Evolutionary conservation across 116 monocot genomes (phyloP).

Genomic region (Dioscorea cayenensis): DNA sequence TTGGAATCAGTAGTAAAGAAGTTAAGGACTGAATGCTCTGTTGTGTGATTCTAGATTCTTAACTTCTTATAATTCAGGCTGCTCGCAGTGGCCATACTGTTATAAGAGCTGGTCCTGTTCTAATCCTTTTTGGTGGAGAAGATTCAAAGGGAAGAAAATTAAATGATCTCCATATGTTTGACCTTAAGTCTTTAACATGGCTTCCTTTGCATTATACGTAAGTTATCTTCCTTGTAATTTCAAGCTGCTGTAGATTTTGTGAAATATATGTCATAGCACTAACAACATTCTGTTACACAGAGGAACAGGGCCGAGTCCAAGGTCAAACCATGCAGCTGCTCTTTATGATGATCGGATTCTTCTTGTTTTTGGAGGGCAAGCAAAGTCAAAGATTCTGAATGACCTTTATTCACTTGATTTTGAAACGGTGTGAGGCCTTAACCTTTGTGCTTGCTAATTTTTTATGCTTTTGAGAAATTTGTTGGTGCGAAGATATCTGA

Average conservation of each 20-base stretch:
- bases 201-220: slow-evolving; percentile 95
- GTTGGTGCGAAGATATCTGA: not conserved
- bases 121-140: slow-evolving; percentile 96
- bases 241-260: not conserved
- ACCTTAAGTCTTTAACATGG: slow-evolving; percentile 91
- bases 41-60: not conserved
- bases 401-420: slow-evolving; percentile 94
- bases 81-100: slow-evolving; percentile 90
- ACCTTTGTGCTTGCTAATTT: not conserved
- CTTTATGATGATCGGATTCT: slow-evolving; percentile 75
- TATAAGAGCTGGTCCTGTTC: slow-evolving; percentile 64
- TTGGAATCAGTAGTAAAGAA: not conserved
- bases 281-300: slow-evolving; percentile 34
- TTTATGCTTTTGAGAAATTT: not conserved
- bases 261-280: not conserved
- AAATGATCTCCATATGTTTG: slow-evolving; percentile 98
- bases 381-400: slow-evolving; percentile 81
- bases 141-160: slow-evolving; percentile 77
- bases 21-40: not conserved
- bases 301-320: slow-evolving; percentile 85
- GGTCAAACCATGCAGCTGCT: slow-evolving; percentile 82
- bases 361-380: slow-evolving; percentile 85
- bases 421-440: slow-evolving; percentile 63
- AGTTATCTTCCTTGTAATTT: slow-evolving; percentile 12
- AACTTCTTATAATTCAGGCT: slow-evolving; percentile 37